Evolutionary conservation across 2,329 filamentous ascomycete genomes (phyloP).

Genomic region (Fusarium anguioides): DNA sequence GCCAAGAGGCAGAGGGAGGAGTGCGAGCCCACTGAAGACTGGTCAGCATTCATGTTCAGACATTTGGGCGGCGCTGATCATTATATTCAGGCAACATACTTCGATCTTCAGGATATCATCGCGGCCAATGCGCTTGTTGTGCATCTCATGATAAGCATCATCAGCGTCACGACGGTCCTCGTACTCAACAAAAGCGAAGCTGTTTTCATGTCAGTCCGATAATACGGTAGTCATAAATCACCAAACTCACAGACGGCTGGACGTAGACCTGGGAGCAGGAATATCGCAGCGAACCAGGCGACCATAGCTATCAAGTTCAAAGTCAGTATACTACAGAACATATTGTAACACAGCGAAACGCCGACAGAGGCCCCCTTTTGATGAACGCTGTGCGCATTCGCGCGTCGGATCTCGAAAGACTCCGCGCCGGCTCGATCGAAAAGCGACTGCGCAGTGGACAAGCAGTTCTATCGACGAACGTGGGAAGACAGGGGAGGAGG

Average conservation of each 20-base stretch:
- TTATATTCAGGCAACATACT: slow-evolving; percentile 64
- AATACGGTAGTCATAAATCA: background rate
- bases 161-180: slow-evolving; percentile 98
- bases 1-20: slow-evolving; percentile 97
- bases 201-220: slow-evolving; percentile 45
- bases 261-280: slow-evolving; percentile 91
- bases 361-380: slow-evolving; percentile 44
- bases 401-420: slow-evolving; percentile 39
- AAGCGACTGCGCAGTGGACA: slow-evolving; percentile 45
- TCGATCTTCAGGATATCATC: slow-evolving; percentile 98
- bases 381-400: slow-evolving; percentile 43
- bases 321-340: slow-evolving; percentile 61
- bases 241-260: slow-evolving; percentile 88
- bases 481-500: slow-evolving; percentile 38
- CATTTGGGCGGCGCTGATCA: background rate
- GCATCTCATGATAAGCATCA: slow-evolving; percentile 99
- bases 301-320: slow-evolving; percentile 76
- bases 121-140: slow-evolving; percentile 97
- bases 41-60: background rate
- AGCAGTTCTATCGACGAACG: slow-evolving; percentile 45
- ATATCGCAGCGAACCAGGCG: slow-evolving; percentile 98
- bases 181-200: slow-evolving; percentile 99
- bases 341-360: slow-evolving; percentile 32
- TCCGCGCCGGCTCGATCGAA: slow-evolving; percentile 42
- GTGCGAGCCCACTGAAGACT: slow-evolving; percentile 89